Evolutionary conservation across 805 yeast genomes (phyloP), one percentile per base, ranked within the genome.

Genomic region (Tetrapisispora fleetii): DNA sequence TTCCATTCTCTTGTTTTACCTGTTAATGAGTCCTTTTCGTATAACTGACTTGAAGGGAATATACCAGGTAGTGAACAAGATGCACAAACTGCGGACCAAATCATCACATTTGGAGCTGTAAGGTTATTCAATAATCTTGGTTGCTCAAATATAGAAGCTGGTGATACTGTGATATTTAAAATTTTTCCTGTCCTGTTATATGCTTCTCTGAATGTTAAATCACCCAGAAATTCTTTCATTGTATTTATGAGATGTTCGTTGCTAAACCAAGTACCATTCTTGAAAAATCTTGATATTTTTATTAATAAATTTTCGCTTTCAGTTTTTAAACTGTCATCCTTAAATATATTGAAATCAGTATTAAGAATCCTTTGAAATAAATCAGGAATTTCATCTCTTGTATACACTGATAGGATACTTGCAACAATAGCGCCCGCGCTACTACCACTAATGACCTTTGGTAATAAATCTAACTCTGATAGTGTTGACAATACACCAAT

Each of bases 341-440:
- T 78, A 49, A 90, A 79, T 16, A 80, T 77, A 48, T 72, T 67
- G 51, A 78, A 76, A 22, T 72, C 73, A 43, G 62, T 65, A 33
- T 68, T 65, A 33, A 74, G 60, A n/a, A 76, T 69, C 17, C 68
- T 60, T 30, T 67, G 73, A 50, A 91, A 67, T 17, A 87, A 63
- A 6, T 67, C 74, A 18, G 72, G 64, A 2, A 81, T 72, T 64
- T 90, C 97, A 32, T 80, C 85, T 50, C 81, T 81, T 10, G 83
- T 77, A 59, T 84, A 87, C 17, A 85, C 82, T 59, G 96, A 88
- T 43, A 93, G 72, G 17, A 93, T 79, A 44, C 95, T 79, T 18
- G 98, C 97, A 43, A 93, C 82, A 46, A 93, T 90, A 1, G 96
- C 89, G 17, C 99, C 99, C 0, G 97, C 95, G 22, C 96, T 87